A percentile compares a stretch with the other conserved stretches of the same genome.
Evolutionary conservation across 306 rosid species (phyloP).

Genomic region (Mimosa pudica): DNA sequence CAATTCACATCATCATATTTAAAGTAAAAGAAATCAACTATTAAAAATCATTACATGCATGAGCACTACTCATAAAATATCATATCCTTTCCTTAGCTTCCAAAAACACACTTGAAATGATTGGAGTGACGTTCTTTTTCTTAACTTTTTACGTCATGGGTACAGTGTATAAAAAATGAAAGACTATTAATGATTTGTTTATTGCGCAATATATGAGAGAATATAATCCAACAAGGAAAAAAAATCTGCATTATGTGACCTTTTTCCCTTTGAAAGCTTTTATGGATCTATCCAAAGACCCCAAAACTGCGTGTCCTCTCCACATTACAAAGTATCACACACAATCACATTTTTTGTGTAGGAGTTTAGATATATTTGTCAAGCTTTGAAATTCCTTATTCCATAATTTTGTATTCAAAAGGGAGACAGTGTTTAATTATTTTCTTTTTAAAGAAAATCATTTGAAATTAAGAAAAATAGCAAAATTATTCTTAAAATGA

Average conservation of each 20-base stretch:
- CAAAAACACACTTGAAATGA: background rate
- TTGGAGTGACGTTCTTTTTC: background rate
- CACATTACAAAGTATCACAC: background rate
- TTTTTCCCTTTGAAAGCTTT: background rate
- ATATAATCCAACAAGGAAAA: background rate
- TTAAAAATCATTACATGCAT: background rate
- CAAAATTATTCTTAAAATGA: background rate
- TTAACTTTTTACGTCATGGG: conserved; percentile 1
- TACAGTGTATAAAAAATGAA: background rate
- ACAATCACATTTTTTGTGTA: background rate
- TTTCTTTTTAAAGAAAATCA: background rate
- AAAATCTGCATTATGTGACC: background rate
- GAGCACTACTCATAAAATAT: conserved; percentile 24
- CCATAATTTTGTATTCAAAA: background rate
- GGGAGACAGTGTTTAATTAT: background rate
- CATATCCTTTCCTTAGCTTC: conserved; percentile 11
- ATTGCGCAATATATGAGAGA: background rate
- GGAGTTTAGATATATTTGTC: background rate
- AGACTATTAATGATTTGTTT: background rate
- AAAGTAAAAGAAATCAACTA: background rate
- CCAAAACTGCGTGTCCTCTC: background rate
- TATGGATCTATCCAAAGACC: background rate
- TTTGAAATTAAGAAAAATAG: background rate
- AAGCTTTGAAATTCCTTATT: background rate
- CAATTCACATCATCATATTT: background rate